Base-by-base conservation (phyloP, 202 grass and related monocot genomes). In the Eragrostis tef region DNA sequence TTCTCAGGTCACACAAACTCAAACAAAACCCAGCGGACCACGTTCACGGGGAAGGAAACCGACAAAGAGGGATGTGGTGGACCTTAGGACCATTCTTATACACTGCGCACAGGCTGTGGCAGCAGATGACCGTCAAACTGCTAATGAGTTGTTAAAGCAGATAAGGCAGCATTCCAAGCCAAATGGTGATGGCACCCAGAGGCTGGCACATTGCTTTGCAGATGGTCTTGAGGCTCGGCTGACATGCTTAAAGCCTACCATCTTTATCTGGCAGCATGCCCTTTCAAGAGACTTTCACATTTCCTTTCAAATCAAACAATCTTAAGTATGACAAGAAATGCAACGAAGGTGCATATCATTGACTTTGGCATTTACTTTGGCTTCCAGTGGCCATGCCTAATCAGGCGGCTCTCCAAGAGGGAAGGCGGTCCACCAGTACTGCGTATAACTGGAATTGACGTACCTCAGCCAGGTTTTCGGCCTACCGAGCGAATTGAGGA, bases 161-260 rank as follows among this genome's bases (percentile, higher is more conserved):
- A 88, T 97, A 85, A 93, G 87, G 34, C 89, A 91, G 9, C 91
- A 97, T 79, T 93, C 94, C 6, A 88, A 75, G 17, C 79, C 86
- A 53, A 58, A 90, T 19, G 94, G 94, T 9, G 94, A 97, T 43
- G 94, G 85, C 20, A 60, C 82, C 31, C 94, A 97, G 77, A 91
- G 94, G 78, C 58, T 97, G 63, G 94, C 91, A 39, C 84, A 89
- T 77, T 97, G 94, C 68, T 97, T 97, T 82, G 89, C 94, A 19
- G 89, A 97, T 57, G 94, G 94, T 12, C 86, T 97, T 0, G 91
- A 97, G 88, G 94, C 91, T 74, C 91, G 94, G 4, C 85, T 97
- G 94, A 97, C 75, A 90, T 97, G 89, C 83, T 97, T 44, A 97
- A 97, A 85, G 94, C 91, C 20, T 97, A 97, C 85, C 94, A 97